Base-by-base conservation (phyloP, 805 yeast species). In the Saccharomycopsis capsularis region DNA sequence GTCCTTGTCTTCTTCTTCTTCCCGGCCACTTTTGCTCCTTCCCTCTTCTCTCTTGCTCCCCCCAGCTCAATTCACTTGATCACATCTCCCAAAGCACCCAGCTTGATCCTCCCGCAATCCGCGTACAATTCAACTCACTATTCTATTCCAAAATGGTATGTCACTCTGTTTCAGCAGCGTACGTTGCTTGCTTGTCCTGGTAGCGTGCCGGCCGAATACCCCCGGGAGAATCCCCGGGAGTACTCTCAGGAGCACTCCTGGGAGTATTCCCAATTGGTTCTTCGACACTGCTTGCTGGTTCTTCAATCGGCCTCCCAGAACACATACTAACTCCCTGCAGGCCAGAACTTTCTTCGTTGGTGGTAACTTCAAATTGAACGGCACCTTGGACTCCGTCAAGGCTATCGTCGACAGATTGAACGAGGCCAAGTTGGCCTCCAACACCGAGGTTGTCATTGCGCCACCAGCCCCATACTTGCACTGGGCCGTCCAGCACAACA, bases 341-440 rank as follows among this genome's bases (percentile, higher is more conserved):
- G 82, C 95, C 68, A 85, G 95, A 73, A 79, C 76, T 70, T 93
- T 91, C 75, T 90, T 93, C 70, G 96, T 93, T 66, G 99, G 99
- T 63, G 99, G 99, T 65, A 93, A 93, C 89, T 91, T 93, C 81
- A 93, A 93, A 74, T 83, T 93, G 87, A 93, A 93, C 79, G 99
- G 99, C 67, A 74, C 95, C 66, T 82, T 82, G 72, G 79, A 77
- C 62, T 84, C 93, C 61, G 85, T 93, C 69, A 78, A 80, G 68
- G 71, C 79, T 60, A 90, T 93, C 65, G 83, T 91, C 56, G 90
- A 81, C 57, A 74, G 81, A 73, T 79, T 93, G 66, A 91, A 91
- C 78, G 66, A 70, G 47, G 84, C 95, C 57, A 74, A 78, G 45
- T 73, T 93, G 59, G 85, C 95, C 57, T 63, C 76, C 46, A 73